Conservation (phyloP, 345 rosid genomes). For the Corymbia maculata region DNA sequence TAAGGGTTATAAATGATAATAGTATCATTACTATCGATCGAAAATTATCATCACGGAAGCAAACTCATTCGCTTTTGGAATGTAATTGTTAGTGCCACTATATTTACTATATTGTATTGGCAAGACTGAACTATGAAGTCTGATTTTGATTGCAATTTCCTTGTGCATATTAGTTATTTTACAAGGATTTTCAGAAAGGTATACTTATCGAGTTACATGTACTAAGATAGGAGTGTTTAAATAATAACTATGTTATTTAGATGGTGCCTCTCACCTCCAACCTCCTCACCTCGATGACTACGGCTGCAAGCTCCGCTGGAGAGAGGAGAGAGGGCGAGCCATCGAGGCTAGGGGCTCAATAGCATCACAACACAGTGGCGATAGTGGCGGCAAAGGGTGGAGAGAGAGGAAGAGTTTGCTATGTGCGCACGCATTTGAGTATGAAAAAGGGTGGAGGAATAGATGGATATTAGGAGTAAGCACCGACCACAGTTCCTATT, state of each 20-base stretch:
- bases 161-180: neutral
- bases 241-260: neutral
- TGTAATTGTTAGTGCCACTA: neutral
- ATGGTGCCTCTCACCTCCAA: neutral
- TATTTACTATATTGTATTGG: neutral
- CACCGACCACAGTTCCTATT: neutral
- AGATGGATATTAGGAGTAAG: neutral
- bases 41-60: neutral
- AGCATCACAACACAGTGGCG: neutral
- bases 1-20: neutral
- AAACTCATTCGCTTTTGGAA: neutral
- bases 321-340: neutral
- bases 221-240: neutral
- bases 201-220: neutral
- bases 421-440: neutral
- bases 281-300: neutral
- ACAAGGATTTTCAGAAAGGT: neutral
- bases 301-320: neutral
- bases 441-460: neutral
- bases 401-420: neutral
- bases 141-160: neutral
- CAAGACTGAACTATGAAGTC: neutral
- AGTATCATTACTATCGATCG: neutral
- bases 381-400: neutral
- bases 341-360: neutral